Conservation (phyloP, 495 filamentous ascomycete genomes). For the Neurospora hispaniola region DNA sequence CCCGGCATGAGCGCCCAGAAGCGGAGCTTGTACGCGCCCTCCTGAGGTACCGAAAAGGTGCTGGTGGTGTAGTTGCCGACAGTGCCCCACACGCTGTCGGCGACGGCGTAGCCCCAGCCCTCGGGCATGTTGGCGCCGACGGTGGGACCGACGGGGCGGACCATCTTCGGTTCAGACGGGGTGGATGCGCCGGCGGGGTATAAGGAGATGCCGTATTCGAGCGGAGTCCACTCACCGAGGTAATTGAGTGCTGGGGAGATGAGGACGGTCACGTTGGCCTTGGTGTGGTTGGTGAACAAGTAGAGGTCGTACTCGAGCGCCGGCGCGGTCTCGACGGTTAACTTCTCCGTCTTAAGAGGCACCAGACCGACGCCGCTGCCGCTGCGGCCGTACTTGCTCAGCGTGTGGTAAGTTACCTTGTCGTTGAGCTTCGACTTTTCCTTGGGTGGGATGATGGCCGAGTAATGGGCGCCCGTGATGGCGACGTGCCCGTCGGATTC, state of each 20-base stretch:
- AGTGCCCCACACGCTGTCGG: conserved; percentile 47
- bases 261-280: conserved; percentile 50
- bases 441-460: conserved; percentile 26
- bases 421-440: conserved; percentile 24
- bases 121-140: conserved; percentile 39
- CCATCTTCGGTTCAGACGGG: conserved; percentile 29
- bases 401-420: conserved; percentile 40
- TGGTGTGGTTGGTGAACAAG: conserved; percentile 43
- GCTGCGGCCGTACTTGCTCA: conserved; percentile 47
- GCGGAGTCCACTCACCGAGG: conserved; percentile 44
- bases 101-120: conserved; percentile 48
- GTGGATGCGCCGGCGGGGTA: conserved; percentile 19
- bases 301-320: conserved; percentile 57
- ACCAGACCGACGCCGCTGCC: conserved; percentile 47
- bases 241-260: conserved; percentile 52
- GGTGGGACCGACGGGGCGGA: conserved; percentile 41
- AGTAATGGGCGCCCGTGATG: conserved; percentile 49
- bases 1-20: conserved; percentile 54
- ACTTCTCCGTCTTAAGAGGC: conserved; percentile 39
- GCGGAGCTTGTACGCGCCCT: conserved; percentile 47
- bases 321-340: conserved; percentile 38
- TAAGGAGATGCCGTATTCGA: conserved; percentile 51
- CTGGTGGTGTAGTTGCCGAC: conserved; percentile 41
- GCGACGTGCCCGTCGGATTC: conserved; percentile 51
- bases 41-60: conserved; percentile 32